Evolutionary conservation across 139 green algal species (phyloP), one percentile per base, ranked within the genome.

Genomic region (Chlamydomonas sphaeroides): DNA sequence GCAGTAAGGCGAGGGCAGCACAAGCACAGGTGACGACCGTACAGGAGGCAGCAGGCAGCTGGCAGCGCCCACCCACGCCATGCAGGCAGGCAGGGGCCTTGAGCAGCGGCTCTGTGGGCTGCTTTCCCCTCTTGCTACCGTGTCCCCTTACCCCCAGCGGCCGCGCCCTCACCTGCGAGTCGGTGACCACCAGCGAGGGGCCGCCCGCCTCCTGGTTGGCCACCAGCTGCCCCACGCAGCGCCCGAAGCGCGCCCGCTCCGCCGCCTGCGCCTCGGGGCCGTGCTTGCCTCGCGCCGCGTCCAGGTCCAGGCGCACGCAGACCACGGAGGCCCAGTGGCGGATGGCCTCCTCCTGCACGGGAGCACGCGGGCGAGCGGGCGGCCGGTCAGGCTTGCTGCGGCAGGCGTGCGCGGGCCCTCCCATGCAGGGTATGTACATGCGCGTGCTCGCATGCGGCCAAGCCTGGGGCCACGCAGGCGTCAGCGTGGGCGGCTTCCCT

Each of bases 261-360:
- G 56, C 53, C 33, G 69, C 86, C 15, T 81, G 65, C 53, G 53
- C 72, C 6, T 73, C 80, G 4, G 87, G 85, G 56, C 88, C 83
- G 30, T 65, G 41, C 28, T 66, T 62, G 68, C 87, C 81, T 59
- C 91, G 88, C 21, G 91, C 91, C 33, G 84, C 82, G 36, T 72
- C 87, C 51, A 93, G 74, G 83, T 94, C 84, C 89, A 94, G 91
- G 38, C 91, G 83, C 76, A 90, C 91, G 2, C 71, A 85, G n/a
- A 89, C 68, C 10, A 89, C 93, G 17, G 83, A 87, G 41, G 90
- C 86, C 68, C 78, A 94, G 78, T 89, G 70, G 32, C 91, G 84
- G 33, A 93, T 90, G 32, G 88, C 90, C 85, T 94, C 91, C 74
- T 94, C 91, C 86, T 93, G 88, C 53, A 83, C 63, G n/a, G 80